Percentiles rank a stretch among this genome's conserved stretches.
Conservation (phyloP, 2,329 filamentous ascomycete species). For the Pseudofabraea citricarpa region DNA sequence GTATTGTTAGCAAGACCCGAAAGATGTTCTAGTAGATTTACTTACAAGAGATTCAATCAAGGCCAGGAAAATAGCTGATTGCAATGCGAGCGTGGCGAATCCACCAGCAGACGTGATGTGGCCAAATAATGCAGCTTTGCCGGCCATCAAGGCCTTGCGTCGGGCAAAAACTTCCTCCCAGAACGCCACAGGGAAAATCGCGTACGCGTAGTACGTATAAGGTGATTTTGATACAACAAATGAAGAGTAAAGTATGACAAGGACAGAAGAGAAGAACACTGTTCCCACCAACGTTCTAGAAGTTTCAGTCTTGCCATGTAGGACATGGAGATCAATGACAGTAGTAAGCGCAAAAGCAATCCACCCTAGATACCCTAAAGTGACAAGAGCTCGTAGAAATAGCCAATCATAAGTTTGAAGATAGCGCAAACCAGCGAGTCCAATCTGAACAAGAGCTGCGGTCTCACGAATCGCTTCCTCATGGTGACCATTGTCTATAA, state of each 20-base stretch:
- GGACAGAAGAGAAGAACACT: slow-evolving; percentile 67
- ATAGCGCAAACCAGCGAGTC: slow-evolving; percentile 81
- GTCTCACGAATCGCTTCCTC: slow-evolving; percentile 78
- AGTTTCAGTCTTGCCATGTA: slow-evolving; percentile 63
- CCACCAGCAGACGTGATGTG: slow-evolving; percentile 59
- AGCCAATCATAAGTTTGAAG: slow-evolving; percentile 98
- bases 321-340: slow-evolving; percentile 81
- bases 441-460: slow-evolving; percentile 69
- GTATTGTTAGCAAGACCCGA: slow-evolving; percentile 10
- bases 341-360: slow-evolving; percentile 88
- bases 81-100: slow-evolving; percentile 54
- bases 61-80: slow-evolving; percentile 62
- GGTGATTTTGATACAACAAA: slow-evolving; percentile 78
- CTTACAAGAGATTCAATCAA: slow-evolving; percentile 74
- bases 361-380: slow-evolving; percentile 89
- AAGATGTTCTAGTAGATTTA: slow-evolving; percentile 9
- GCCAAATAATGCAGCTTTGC: slow-evolving; percentile 63
- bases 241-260: slow-evolving; percentile 73
- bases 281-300: slow-evolving; percentile 56
- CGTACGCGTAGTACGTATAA: slow-evolving; percentile 82
- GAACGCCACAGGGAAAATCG: slow-evolving; percentile 87
- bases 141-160: slow-evolving; percentile 62
- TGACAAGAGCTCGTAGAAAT: slow-evolving; percentile 85
- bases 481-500: slow-evolving; percentile 62
- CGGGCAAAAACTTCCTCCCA: slow-evolving; percentile 93